Percentiles rank a stretch among this genome's conserved stretches.
Conservation (phyloP, 108 stramenopile species). For the Skeletonema costatum region DNA sequence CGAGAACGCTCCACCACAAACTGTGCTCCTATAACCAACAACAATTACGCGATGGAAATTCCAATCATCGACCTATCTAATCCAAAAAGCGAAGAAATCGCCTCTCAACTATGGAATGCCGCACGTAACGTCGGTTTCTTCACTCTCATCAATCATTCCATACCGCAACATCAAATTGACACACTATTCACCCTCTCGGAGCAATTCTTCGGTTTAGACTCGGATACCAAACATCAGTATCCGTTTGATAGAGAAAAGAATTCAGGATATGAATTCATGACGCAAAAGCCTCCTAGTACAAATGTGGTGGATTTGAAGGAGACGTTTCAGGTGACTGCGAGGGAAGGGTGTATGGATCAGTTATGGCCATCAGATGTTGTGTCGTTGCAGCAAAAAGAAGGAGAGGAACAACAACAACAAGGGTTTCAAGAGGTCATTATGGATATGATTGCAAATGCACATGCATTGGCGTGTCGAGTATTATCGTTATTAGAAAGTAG, state of each 20-base stretch:
- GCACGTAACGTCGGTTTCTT: slow-evolving; percentile 56
- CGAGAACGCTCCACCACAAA: too few species aligned
- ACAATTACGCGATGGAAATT: slow-evolving; percentile 18
- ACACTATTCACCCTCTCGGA: slow-evolving; percentile 26
- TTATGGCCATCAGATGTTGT: slow-evolving; percentile 44
- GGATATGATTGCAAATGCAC: slow-evolving; percentile 25
- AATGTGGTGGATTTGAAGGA: slow-evolving; percentile 54
- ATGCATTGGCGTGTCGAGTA: slow-evolving; percentile 33
- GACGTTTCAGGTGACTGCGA: slow-evolving; percentile 54
- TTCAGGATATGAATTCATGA: slow-evolving; percentile 48
- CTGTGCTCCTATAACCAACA: too few species aligned
- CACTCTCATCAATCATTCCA: slow-evolving; percentile 49
- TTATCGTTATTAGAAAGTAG: slow-evolving; percentile 36
- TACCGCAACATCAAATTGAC: slow-evolving; percentile 36
- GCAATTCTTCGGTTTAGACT: slow-evolving; percentile 35
- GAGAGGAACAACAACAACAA: not conserved
- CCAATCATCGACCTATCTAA: slow-evolving; percentile 45
- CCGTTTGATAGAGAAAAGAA: slow-evolving; percentile 41
- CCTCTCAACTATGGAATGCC: slow-evolving; percentile 46
- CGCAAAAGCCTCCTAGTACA: slow-evolving; percentile 48
- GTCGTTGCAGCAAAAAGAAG: too few species aligned
- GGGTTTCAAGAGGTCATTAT: slow-evolving; percentile 8
- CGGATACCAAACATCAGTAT: slow-evolving; percentile 38
- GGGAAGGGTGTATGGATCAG: slow-evolving; percentile 54
- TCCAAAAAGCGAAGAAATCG: slow-evolving; percentile 31